Evolutionary conservation across 2,329 filamentous ascomycete species (phyloP).

Genomic region (Phialocephala subalpina): DNA sequence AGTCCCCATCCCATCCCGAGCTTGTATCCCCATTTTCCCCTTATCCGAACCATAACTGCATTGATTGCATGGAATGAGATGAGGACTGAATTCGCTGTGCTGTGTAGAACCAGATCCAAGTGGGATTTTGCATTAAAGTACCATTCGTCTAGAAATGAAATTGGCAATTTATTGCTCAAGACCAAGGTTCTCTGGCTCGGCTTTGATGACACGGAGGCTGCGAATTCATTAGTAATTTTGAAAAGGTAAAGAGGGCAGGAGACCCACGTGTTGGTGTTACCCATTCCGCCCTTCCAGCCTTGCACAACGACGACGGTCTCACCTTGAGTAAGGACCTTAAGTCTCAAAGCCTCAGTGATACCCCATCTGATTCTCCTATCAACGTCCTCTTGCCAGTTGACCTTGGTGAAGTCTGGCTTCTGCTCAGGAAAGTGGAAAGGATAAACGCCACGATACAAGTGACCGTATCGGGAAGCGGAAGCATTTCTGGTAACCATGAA

Average conservation of each 20-base stretch:
- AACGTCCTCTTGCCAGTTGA: slow-evolving; percentile 99
- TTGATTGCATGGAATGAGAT: neutral
- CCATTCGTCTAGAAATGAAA: neutral
- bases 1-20: neutral
- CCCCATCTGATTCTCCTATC: slow-evolving; percentile 98
- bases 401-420: slow-evolving; percentile 93
- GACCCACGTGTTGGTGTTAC: slow-evolving; percentile 80
- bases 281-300: slow-evolving; percentile 91
- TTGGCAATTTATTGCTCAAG: neutral
- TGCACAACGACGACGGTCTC: slow-evolving; percentile 85
- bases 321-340: slow-evolving; percentile 76
- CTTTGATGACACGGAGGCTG: slow-evolving; percentile 45
- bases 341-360: slow-evolving; percentile 84
- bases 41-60: neutral
- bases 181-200: slow-evolving; percentile 41
- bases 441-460: slow-evolving; percentile 97
- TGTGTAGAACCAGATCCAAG: neutral
- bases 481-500: slow-evolving; percentile 97
- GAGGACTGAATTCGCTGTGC: neutral
- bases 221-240: slow-evolving; percentile 15
- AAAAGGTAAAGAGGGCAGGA: neutral
- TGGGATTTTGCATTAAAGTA: neutral
- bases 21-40: neutral
- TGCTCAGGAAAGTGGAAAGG: slow-evolving; percentile 92
- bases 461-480: slow-evolving; percentile 85